Evolutionary conservation across 2,329 filamentous ascomycete genomes (phyloP), one percentile per base, ranked within the genome.

Genomic region (Penicillium aurantiogriseum): DNA sequence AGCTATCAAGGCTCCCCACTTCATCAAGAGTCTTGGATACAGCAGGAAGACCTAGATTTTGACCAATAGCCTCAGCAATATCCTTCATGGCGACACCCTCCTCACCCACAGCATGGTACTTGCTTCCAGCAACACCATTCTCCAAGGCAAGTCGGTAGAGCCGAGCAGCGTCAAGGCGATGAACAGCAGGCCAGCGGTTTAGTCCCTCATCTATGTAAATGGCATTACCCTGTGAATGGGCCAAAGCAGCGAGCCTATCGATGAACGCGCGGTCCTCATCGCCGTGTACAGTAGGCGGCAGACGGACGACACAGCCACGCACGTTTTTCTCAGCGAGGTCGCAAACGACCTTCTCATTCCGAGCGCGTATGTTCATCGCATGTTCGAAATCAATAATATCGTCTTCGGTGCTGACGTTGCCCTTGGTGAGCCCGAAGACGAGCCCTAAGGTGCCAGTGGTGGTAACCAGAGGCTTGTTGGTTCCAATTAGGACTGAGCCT

Each of bases 231-330:
- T 69, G 54, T 2, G 61, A 46, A 2, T 60, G 59, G 2, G 75
- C 75, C 6, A 67, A 44, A 6, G 48, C 43, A 6, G 70, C 61
- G 5, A 77, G 51, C 38, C 49, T 51, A 4, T 64, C 48, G 15
- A 71, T 61, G 48, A 79, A 76, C 0, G 69, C 70, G 2, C 61
- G 59, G 44, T 72, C 66, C 13, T 69, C 72, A 6, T 67, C 54
- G 5, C 73, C 78, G 52, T 80, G 77, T 1, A 71, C 71, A 6
- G 70, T 73, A 3, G 76, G 75, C 1, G 77, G 60, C 0, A 80
- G 70, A 0, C 78, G 73, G 11, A 80, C 59, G 2, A 74, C 67
- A n/a, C 61, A 62, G 0, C 68, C 66, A 0, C 72, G 69, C 2
- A 80, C 64, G 0, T 71, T 71, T 40, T 67, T 59, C 33, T 68